Evolutionary conservation across 345 rosid species (phyloP), one percentile per base, ranked within the genome.

Genomic region (Gossypium turneri): DNA sequence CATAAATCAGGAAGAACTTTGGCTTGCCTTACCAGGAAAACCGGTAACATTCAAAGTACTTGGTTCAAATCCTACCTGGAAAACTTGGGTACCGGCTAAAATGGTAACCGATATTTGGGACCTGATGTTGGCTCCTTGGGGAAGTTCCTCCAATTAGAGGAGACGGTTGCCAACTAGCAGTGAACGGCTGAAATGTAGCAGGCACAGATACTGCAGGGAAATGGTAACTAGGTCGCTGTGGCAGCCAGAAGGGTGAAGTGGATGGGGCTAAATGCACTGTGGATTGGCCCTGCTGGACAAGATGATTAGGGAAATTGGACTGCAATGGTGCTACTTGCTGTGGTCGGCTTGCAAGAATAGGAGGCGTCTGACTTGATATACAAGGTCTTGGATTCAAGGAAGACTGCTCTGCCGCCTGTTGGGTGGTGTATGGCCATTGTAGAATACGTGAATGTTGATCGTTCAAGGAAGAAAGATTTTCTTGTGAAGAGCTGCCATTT

Each of bases 31-130:
- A 24, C 4, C 19, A 6, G n/a, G 3, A n/a, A 55, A 59, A 59
- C 38, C 17, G 4, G 27, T 55, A 7, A 24, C 27, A 12, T 7
- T 64, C 41, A 24, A 71, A 43, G 50, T 22, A 73, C 12, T n/a
- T 44, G 34, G 17, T 25, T 63, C 67, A 12, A 72, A 44, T 20
- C 13, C 61, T 77, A 82, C 88, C 88, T 70, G 86, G 77, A 73
- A 79, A 77, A 52, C 79, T 63, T 16, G 84, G 72, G 53, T 59
- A 79, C 5, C 85, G 69, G 56, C 70, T 77, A 65, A 64, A 65
- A 69, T 76, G 84, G 73, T 73, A 78, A 70, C 81, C 73, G 15
- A 53, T 17, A 79, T 70, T 81, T 15, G 83, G 84, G 70, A 71
- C 70, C 64, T 75, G 82, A 56, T 71, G 55, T 43, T 81, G 84